Conservation (phyloP, 164 flowering plant genomes). For the Kalanchoe fedtschenkoi region DNA sequence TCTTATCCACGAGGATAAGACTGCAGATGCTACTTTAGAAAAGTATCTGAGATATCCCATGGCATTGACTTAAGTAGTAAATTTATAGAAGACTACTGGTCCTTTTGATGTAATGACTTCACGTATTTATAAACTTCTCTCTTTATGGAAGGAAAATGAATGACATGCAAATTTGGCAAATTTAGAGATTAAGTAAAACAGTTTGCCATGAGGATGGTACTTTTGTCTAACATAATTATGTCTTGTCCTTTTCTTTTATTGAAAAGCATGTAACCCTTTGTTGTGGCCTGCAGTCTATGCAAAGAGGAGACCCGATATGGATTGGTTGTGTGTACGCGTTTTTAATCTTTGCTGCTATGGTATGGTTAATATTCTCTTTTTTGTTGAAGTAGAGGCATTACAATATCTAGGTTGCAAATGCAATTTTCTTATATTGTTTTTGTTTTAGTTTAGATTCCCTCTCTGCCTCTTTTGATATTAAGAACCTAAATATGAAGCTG, state of each 20-base stretch:
- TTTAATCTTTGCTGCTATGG: conserved; percentile 3
- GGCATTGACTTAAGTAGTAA: too few relatives aligned
- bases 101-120: too few relatives aligned
- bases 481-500: neutral
- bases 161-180: too few relatives aligned
- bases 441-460: too few relatives aligned
- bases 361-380: conserved; percentile 58
- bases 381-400: neutral
- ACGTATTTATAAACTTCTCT: too few relatives aligned
- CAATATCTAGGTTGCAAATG: neutral
- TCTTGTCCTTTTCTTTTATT: neutral
- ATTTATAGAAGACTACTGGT: too few relatives aligned
- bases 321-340: conserved; percentile 30
- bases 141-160: too few relatives aligned
- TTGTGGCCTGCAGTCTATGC: conserved; percentile 72
- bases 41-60: too few relatives aligned
- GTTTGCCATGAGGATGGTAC: neutral
- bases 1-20: too few relatives aligned
- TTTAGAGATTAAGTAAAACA: neutral
- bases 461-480: neutral
- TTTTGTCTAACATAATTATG: neutral
- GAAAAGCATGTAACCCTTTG: neutral
- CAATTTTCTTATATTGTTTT: neutral
- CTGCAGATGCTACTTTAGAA: too few relatives aligned
- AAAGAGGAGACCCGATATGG: conserved; percentile 81